Evolutionary conservation across 805 yeast genomes (phyloP), one percentile per base, ranked within the genome.

Genomic region (Starmerella geochares): DNA sequence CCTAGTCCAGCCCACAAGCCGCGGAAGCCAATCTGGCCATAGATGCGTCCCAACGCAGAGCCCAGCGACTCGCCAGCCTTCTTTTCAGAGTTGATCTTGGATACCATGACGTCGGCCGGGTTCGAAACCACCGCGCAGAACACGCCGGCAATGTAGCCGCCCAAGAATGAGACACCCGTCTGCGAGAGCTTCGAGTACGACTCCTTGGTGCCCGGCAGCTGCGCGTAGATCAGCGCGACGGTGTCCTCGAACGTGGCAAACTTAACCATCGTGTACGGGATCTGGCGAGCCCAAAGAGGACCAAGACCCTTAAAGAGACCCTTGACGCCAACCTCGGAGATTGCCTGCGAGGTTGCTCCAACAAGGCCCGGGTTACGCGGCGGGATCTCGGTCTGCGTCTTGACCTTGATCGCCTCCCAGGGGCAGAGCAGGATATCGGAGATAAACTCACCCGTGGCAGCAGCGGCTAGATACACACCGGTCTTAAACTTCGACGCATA

Each of bases 61-160:
- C 81, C 80, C 60, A 77, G 73, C 4, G 82, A 62, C 70, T 87
- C 95, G 45, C 73, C 73, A 29, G 80, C 74, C 63, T 67, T 68
- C 61, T 77, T 79, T 60, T 79, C 87, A 53, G 82, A 75, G 65
- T 86, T 88, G 62, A 92, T 79, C 75, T 87, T 85, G 44, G 95
- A 84, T 23, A 90, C 97, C 95, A 92, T 81, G 29, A 90, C 96
- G 68, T 90, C 98, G n/a, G 97, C 97, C 19, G 98, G 98, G 67
- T 92, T 96, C 24, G 96, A 88, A 16, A 88, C 92, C 47, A 83
- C 71, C 7, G 98, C 97, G 73, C 96, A 90, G 71, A 88, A 78
- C 49, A 92, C 81, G 80, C 97, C 98, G 10, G 97, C 98, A 64
- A 90, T 77, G 71, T 90, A 90, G 65, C 98, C 97, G 67, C 95